A percentile compares a stretch with the other conserved stretches of the same genome.
Evolutionary conservation across 305 asterid genomes (phyloP).

Genomic region (Plantago coronopus): DNA sequence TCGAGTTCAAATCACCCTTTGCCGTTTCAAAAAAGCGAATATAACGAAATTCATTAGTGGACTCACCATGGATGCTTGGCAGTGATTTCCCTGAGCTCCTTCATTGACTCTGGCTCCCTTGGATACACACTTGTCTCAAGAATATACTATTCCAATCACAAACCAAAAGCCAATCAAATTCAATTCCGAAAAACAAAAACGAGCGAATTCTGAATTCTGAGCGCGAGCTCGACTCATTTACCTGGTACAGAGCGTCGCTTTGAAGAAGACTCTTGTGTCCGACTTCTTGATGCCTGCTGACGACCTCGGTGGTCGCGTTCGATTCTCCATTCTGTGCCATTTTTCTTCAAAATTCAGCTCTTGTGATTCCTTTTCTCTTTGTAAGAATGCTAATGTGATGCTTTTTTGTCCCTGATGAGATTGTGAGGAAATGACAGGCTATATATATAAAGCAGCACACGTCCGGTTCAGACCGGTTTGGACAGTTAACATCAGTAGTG

Average conservation of each 20-base stretch:
- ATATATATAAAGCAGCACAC: conserved; percentile 28
- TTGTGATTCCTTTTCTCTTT: not conserved
- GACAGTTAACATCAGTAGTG: conserved; percentile 15
- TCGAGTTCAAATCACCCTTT: too few species aligned
- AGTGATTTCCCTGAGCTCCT: conserved; percentile 53
- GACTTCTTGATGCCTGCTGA: conserved; percentile 46
- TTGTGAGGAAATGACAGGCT: conserved; percentile 4
- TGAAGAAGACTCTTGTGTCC: conserved; percentile 80
- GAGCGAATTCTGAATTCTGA: too few species aligned
- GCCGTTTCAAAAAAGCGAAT: too few species aligned
- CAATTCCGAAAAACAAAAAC: not conserved
- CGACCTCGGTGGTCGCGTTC: conserved; percentile 27
- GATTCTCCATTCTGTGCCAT: conserved; percentile 47
- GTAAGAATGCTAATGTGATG: too few species aligned
- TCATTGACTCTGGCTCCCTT: conserved; percentile 58
- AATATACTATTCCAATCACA: conserved; percentile 32
- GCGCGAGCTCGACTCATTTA: not conserved
- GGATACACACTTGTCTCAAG: conserved; percentile 63
- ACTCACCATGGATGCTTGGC: conserved; percentile 63
- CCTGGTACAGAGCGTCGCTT: conserved; percentile 74
- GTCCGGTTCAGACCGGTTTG: conserved; percentile 32
- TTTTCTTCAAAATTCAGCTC: conserved; percentile 3
- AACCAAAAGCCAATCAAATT: not conserved
- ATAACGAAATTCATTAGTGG: not conserved
- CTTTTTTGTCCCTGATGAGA: conserved; percentile 20